A percentile compares a stretch with the other conserved stretches of the same genome.
Conservation (phyloP, 805 yeast species). For the Metschnikowia bowlesiae region DNA sequence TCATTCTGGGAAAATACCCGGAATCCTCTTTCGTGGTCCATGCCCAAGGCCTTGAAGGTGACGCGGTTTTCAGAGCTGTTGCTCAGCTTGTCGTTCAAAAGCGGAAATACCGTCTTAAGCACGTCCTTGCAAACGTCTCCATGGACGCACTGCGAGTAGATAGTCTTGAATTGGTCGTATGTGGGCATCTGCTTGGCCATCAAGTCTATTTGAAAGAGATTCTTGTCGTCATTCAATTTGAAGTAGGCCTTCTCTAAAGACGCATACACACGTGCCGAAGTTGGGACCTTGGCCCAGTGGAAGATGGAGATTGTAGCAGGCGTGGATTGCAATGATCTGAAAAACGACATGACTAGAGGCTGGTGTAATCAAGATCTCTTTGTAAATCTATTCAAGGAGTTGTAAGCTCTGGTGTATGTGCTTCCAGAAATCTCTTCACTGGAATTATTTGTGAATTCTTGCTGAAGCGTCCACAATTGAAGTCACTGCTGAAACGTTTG, state of each 20-base stretch:
- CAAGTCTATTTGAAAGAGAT: constrained; percentile 33
- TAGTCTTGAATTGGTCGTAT: constrained; percentile 33
- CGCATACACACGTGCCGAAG: constrained; percentile 28
- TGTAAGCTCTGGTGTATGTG: too few relatives aligned
- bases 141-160: constrained; percentile 25
- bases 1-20: constrained; percentile 35
- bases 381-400: too few relatives aligned
- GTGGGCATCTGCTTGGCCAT: constrained; percentile 40
- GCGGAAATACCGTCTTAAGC: constrained; percentile 34
- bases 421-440: too few relatives aligned
- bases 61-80: constrained; percentile 17
- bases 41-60: constrained; percentile 21
- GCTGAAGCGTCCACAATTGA: too few relatives aligned
- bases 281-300: constrained; percentile 35
- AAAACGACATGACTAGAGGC: constrained; percentile 31
- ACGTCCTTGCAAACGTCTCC: constrained; percentile 22
- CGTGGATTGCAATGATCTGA: constrained; percentile 38
- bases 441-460: too few relatives aligned
- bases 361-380: too few relatives aligned
- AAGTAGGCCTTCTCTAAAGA: constrained; percentile 28
- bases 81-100: constrained; percentile 25
- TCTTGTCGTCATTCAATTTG: constrained; percentile 27
- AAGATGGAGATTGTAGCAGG: constrained; percentile 41
- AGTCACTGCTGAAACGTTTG: too few relatives aligned
- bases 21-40: constrained; percentile 20